Percentiles rank a stretch among this genome's conserved stretches.
phyloP scores from a whole-genome alignment of 2,329 filamentous ascomycete species.

The Colletotrichum trifolii region DNA sequence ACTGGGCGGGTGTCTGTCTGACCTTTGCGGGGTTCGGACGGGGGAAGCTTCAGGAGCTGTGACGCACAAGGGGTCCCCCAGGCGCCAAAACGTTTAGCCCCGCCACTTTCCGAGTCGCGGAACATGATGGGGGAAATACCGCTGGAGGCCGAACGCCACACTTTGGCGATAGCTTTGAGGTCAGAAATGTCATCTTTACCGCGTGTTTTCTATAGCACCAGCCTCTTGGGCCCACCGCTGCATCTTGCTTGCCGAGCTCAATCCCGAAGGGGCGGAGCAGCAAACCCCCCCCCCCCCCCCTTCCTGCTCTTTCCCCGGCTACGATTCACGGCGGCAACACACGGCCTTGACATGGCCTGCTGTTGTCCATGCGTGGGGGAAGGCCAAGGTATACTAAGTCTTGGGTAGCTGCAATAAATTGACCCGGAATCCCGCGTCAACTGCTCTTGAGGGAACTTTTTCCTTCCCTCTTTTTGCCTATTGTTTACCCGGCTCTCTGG shows the following conservation, averaged over 20 bases:
- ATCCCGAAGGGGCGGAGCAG: conserved; percentile 36
- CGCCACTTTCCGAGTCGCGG: conserved; percentile 36
- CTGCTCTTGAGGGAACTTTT: background rate
- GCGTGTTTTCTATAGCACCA: too few species aligned
- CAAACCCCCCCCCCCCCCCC: conserved; percentile 27
- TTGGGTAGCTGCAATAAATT: conserved; percentile 30
- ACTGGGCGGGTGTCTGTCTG: too few species aligned
- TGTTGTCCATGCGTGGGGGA: background rate
- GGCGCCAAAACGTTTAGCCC: conserved; percentile 37
- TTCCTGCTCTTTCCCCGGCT: too few species aligned
- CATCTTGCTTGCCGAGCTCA: conserved; percentile 32
- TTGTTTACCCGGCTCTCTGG: background rate
- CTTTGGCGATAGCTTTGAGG: too few species aligned
- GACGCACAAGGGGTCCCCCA: background rate
- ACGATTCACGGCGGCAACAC: conserved; percentile 23
- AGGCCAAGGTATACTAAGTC: conserved; percentile 1
- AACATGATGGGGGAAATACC: conserved; percentile 20
- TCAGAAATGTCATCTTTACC: too few species aligned
- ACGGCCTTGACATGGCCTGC: conserved; percentile 18
- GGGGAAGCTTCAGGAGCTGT: conserved; percentile 2
- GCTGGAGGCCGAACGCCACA: conserved; percentile 1
- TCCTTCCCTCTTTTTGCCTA: background rate
- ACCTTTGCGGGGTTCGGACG: conserved; percentile 27
- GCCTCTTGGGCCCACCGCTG: background rate
- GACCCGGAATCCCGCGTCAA: conserved; percentile 17